Conservation (phyloP, 1,284 basidiomycete genomes). For the Trichosporon faecale region DNA sequence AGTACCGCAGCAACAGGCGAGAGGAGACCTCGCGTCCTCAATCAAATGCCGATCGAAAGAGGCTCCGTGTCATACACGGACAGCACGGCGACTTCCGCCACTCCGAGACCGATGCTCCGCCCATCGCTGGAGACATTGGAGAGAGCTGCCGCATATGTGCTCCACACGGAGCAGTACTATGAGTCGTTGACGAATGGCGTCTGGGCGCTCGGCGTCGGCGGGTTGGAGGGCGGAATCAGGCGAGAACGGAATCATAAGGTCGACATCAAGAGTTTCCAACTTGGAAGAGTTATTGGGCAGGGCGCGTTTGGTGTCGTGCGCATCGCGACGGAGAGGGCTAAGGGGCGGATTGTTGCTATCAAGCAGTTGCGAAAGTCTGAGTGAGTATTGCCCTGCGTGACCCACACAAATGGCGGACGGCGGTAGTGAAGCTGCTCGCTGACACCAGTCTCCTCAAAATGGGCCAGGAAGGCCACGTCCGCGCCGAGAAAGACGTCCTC, state of each 20-base stretch:
- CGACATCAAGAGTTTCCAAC: conserved; percentile 77
- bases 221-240: not conserved
- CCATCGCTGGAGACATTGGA: conserved; percentile 88
- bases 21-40: conserved; percentile 19
- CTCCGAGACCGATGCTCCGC: conserved; percentile 40
- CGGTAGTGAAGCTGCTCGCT: conserved; percentile 5
- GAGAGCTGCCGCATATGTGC: conserved; percentile 83
- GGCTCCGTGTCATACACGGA: not conserved
- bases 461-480: conserved; percentile 79
- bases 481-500: conserved; percentile 51
- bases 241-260: conserved; percentile 57
- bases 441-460: conserved; percentile 74
- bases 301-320: conserved; percentile 97
- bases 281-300: conserved; percentile 92
- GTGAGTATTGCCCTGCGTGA: conserved; percentile 34
- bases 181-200: conserved; percentile 65
- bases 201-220: not conserved
- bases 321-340: conserved; percentile 76
- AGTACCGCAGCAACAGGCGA: not conserved
- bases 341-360: conserved; percentile 86
- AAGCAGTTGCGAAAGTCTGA: conserved; percentile 96
- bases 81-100: not conserved
- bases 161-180: conserved; percentile 96
- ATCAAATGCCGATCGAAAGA: conserved; percentile 20
- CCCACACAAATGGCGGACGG: no score